Conservation (phyloP, 2,329 filamentous ascomycete genomes). For the Aureobasidium pullulans region DNA sequence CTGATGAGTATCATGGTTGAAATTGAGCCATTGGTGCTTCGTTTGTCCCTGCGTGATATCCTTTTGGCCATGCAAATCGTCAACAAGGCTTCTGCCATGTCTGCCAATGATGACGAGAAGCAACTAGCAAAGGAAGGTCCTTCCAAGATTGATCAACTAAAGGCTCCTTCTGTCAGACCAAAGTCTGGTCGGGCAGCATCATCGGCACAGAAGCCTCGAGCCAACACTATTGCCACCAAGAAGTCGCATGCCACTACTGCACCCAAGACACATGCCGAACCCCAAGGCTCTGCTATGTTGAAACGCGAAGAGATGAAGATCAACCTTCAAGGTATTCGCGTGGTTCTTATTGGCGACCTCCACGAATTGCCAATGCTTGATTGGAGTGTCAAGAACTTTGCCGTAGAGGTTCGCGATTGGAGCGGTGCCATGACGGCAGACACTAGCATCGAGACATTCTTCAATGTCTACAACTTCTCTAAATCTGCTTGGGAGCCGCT, state of each 20-base stretch:
- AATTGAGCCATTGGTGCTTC: conserved; percentile 82
- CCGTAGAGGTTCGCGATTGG: conserved; percentile 81
- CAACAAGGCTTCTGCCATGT: conserved; percentile 81
- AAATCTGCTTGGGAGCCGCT: conserved; percentile 98
- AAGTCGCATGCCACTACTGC: conserved; percentile 10
- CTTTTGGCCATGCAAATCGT: conserved; percentile 88
- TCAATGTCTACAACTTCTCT: conserved; percentile 98
- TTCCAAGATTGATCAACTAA: conserved; percentile 48
- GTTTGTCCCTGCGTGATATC: conserved; percentile 89
- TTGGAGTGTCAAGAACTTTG: conserved; percentile 85
- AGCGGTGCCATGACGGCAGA: conserved; percentile 80
- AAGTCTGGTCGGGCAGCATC: conserved; percentile 33
- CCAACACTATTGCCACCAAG: conserved; percentile 27
- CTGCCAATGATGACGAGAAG: conserved; percentile 45
- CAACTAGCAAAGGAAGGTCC: conserved; percentile 47
- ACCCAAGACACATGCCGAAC: conserved; percentile 11
- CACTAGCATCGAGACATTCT: conserved; percentile 83
- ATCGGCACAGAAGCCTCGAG: conserved; percentile 35
- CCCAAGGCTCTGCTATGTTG: conserved; percentile 45
- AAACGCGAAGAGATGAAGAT: conserved; percentile 77
- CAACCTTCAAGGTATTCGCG: conserved; percentile 76
- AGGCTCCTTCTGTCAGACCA: conserved; percentile 32
- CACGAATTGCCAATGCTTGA: conserved; percentile 95
- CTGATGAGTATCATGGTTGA: conserved; percentile 76
- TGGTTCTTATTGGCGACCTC: conserved; percentile 89